Evolutionary conservation across 257 asterid species (phyloP).

Genomic region (Solanum stenotomum): DNA sequence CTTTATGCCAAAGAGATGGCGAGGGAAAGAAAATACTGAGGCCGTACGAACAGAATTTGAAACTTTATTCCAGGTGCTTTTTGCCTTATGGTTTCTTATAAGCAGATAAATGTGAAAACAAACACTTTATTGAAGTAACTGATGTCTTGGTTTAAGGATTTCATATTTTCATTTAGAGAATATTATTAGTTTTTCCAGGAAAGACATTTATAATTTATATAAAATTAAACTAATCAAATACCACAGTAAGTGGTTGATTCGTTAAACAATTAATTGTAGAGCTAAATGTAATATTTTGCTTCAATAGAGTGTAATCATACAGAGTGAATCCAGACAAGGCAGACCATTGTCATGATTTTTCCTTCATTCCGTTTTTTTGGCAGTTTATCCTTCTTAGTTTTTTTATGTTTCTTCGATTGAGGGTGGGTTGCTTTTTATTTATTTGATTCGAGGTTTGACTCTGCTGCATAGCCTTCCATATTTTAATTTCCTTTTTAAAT

Average conservation of each 20-base stretch:
- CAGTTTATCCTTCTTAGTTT: not conserved
- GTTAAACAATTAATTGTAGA: not conserved
- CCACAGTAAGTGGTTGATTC: not conserved
- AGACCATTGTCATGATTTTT: not conserved
- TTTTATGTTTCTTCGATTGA: not conserved
- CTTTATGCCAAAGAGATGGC: slow-evolving; percentile 97
- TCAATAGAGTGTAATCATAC: not conserved
- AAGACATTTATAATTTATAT: not conserved
- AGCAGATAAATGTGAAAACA: not conserved
- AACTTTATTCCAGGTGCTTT: slow-evolving; percentile 82
- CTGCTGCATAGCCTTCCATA: not conserved
- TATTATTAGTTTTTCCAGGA: not conserved
- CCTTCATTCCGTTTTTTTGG: not conserved
- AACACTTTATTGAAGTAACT: not conserved
- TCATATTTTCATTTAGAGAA: not conserved
- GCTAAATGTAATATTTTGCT: not conserved
- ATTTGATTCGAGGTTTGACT: not conserved
- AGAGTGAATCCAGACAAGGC: not conserved
- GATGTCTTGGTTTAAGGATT: not conserved
- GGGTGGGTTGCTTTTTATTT: not conserved
- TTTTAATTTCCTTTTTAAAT: not conserved
- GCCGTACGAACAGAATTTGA: slow-evolving; percentile 71
- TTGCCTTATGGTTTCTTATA: not conserved
- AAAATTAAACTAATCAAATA: not conserved
- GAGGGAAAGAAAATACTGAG: slow-evolving; percentile 78